These are phyloP conservation scores for Tirmania nivea DNA, from an alignment of 495 filamentous ascomycete species.

Conservation along the genomic window DNA sequence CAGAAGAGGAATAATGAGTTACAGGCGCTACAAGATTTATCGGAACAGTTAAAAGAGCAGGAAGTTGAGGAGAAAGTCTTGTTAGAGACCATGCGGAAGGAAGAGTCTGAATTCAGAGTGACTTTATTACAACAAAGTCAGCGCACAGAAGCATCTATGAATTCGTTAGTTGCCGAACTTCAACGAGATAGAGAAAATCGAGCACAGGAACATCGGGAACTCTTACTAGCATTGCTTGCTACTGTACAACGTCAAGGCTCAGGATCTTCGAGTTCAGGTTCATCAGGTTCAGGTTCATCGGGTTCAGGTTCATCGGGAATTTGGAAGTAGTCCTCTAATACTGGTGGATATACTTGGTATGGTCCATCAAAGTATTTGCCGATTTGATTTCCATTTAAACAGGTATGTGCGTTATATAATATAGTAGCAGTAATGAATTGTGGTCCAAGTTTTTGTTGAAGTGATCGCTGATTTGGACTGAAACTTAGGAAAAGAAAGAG, in stretches of 20 bases:
- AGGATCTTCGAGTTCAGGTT: neutral
- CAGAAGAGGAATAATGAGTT: neutral
- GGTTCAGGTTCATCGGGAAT: neutral
- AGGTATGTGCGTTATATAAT: conserved; percentile 1
- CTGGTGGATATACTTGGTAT: neutral
- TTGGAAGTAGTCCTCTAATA: neutral
- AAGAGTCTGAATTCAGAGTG: neutral
- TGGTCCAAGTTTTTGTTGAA: neutral
- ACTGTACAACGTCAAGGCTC: neutral
- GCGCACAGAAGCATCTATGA: neutral
- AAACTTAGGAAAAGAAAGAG: neutral
- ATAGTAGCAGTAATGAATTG: neutral
- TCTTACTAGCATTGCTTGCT: neutral
- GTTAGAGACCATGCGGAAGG: neutral
- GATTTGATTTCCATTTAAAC: neutral
- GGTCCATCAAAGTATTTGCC: neutral
- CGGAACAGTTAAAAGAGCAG: neutral
- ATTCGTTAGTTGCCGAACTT: neutral
- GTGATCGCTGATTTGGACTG: neutral
- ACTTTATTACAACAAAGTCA: neutral
- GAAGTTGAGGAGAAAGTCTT: neutral
- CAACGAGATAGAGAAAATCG: neutral
- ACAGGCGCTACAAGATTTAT: neutral
- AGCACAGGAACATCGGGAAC: neutral
- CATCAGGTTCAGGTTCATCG: neutral